phyloP scores from a whole-genome alignment of 495 filamentous ascomycete genomes.

The Neurospora sp. region DNA sequence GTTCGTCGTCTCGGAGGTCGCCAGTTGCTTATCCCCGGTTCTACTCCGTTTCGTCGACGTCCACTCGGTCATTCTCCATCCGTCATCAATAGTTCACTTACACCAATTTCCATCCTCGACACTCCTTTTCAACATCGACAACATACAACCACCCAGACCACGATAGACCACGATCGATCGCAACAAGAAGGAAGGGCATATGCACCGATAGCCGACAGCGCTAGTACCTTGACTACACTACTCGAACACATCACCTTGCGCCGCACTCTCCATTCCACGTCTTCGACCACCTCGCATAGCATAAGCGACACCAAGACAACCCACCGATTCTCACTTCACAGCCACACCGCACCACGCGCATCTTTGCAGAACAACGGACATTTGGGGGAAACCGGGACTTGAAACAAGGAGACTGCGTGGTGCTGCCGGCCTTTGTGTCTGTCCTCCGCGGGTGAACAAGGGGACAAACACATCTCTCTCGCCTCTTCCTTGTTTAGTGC shows the following conservation, averaged over 20 bases:
- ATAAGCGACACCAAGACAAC: neutral
- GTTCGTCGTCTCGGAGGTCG: neutral
- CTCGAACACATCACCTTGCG: neutral
- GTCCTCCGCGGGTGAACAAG: neutral
- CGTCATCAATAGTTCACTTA: neutral
- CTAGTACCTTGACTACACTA: constrained; percentile 6
- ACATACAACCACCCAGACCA: neutral
- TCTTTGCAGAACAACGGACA: neutral
- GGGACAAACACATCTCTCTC: constrained; percentile 1
- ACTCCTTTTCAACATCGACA: neutral
- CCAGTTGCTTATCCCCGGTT: neutral
- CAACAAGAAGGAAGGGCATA: neutral
- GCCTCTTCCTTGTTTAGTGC: constrained; percentile 1
- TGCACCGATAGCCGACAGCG: constrained; percentile 8
- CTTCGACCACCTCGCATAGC: neutral
- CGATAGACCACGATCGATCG: neutral
- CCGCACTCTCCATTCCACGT: neutral
- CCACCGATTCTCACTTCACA: neutral
- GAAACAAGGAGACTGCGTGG: neutral
- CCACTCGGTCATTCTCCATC: neutral
- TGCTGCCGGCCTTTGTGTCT: constrained; percentile 2
- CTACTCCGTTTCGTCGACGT: neutral
- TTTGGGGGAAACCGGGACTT: neutral
- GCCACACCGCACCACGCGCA: neutral
- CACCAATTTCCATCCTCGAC: neutral